Evolutionary conservation across 495 filamentous ascomycete genomes (phyloP).

Genomic region (Xylaria grammica): DNA sequence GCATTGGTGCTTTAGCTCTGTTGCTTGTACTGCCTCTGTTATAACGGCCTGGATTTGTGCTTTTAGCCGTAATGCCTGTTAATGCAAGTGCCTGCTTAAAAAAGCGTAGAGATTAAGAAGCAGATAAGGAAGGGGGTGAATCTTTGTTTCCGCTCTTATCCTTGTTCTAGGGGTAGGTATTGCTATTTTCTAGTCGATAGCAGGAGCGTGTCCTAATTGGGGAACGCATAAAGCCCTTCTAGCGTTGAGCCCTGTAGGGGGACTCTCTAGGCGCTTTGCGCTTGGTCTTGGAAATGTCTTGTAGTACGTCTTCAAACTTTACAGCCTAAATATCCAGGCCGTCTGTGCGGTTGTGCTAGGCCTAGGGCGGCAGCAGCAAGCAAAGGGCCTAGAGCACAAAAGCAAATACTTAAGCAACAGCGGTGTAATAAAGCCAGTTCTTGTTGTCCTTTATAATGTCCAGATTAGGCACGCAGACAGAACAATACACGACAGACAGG

Average conservation of each 20-base stretch:
- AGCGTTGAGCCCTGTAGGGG: conserved; percentile 35
- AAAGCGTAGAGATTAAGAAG: conserved; percentile 20
- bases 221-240: conserved; percentile 34
- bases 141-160: conserved; percentile 29
- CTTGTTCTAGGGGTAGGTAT: conserved; percentile 3
- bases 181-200: neutral
- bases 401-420: conserved; percentile 52
- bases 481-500: conserved; percentile 45
- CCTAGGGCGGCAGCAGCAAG: conserved; percentile 37
- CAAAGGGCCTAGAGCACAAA: conserved; percentile 52
- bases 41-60: conserved; percentile 18
- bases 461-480: conserved; percentile 44
- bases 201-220: conserved; percentile 34
- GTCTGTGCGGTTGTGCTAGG: conserved; percentile 44
- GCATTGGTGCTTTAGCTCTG: conserved; percentile 15
- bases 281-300: conserved; percentile 34
- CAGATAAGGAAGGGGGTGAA: conserved; percentile 30
- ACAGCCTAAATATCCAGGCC: conserved; percentile 44
- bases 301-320: conserved; percentile 44
- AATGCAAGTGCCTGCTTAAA: conserved; percentile 25
- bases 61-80: conserved; percentile 24
- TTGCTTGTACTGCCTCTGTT: conserved; percentile 24
- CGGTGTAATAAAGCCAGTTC: conserved; percentile 46
- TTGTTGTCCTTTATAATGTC: conserved; percentile 44
- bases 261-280: conserved; percentile 35